Percentiles rank a stretch among this genome's conserved stretches.
These are phyloP conservation scores for Leucosporidium yakuticum DNA, from an alignment of 768 basidiomycete genomes.

Conservation along the genomic window DNA sequence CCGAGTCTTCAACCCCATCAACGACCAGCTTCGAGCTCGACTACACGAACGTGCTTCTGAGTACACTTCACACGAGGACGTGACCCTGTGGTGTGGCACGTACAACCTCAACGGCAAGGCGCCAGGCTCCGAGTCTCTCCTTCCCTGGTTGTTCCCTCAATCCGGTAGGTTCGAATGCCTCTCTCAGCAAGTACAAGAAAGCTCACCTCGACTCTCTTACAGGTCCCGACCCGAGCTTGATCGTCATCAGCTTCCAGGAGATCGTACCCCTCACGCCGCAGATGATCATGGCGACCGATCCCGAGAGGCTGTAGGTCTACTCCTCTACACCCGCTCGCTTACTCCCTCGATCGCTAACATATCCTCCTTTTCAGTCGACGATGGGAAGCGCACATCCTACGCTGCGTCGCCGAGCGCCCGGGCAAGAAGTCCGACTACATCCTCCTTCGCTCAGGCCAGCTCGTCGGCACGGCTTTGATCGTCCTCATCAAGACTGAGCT, in stretches of 20 bases:
- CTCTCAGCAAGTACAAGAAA: not conserved
- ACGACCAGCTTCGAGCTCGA: conserved; percentile 71
- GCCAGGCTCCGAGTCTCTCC: conserved; percentile 67
- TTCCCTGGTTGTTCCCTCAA: conserved; percentile 82
- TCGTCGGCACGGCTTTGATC: conserved; percentile 90
- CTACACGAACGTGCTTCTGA: conserved; percentile 66
- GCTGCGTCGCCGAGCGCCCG: conserved; percentile 66
- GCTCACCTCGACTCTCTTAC: conserved; percentile 44
- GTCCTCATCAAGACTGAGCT: conserved; percentile 73
- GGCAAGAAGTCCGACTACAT: conserved; percentile 65
- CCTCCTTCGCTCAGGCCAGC: conserved; percentile 86
- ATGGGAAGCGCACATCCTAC: conserved; percentile 79
- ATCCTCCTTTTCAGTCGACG: conserved; percentile 55
- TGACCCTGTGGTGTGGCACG: conserved; percentile 76
- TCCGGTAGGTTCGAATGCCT: conserved; percentile 53
- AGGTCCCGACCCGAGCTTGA: conserved; percentile 62
- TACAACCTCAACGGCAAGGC: conserved; percentile 93
- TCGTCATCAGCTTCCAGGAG: conserved; percentile 89
- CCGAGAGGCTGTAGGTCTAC: conserved; percentile 30
- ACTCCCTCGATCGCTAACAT: not conserved
- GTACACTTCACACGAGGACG: conserved; percentile 70
- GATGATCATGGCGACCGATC: conserved; percentile 57
- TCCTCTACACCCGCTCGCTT: no score
- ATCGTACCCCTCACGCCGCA: conserved; percentile 97
- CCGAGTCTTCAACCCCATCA: conserved; percentile 86